These are phyloP conservation scores for Tylopilus felleus DNA, from an alignment of 768 basidiomycete species.

Conservation along the genomic window DNA sequence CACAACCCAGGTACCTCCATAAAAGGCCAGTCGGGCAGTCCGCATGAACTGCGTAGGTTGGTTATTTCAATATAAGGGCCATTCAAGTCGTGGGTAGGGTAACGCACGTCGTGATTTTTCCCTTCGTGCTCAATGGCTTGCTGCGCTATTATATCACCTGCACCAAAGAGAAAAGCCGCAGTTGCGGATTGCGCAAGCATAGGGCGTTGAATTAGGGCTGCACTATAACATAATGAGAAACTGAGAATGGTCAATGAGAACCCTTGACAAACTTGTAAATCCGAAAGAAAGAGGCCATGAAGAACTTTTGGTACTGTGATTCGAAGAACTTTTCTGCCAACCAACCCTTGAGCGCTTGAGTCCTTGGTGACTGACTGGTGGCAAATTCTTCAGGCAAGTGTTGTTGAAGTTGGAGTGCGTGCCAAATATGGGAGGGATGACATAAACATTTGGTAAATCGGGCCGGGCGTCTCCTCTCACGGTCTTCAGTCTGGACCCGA, in stretches of 20 bases:
- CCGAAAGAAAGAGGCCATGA: conserved; percentile 44
- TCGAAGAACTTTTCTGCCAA: neutral
- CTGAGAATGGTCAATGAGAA: neutral
- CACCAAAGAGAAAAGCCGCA: conserved; percentile 65
- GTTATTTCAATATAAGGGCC: neutral
- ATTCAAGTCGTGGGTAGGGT: neutral
- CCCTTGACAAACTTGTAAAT: conserved; percentile 39
- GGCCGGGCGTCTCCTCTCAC: too few species aligned
- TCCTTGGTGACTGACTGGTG: too few species aligned
- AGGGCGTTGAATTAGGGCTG: conserved; percentile 58
- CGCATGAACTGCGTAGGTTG: conserved; percentile 44
- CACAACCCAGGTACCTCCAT: conserved; percentile 51
- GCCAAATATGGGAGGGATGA: neutral
- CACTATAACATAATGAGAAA: conserved; percentile 35
- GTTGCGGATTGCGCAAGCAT: conserved; percentile 62
- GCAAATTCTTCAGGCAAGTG: too few species aligned
- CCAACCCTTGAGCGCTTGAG: neutral
- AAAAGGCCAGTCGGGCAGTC: conserved; percentile 64
- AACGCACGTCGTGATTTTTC: conserved; percentile 68
- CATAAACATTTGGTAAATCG: neutral
- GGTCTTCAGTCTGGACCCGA: too few species aligned
- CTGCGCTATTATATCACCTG: conserved; percentile 82
- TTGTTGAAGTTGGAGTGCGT: neutral
- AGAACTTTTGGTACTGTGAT: neutral
- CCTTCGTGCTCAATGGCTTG: conserved; percentile 77